Percentiles rank a stretch among this genome's conserved stretches.
Evolutionary conservation across 495 filamentous ascomycete genomes (phyloP).

Genomic region (Trichoderma erinaceum): DNA sequence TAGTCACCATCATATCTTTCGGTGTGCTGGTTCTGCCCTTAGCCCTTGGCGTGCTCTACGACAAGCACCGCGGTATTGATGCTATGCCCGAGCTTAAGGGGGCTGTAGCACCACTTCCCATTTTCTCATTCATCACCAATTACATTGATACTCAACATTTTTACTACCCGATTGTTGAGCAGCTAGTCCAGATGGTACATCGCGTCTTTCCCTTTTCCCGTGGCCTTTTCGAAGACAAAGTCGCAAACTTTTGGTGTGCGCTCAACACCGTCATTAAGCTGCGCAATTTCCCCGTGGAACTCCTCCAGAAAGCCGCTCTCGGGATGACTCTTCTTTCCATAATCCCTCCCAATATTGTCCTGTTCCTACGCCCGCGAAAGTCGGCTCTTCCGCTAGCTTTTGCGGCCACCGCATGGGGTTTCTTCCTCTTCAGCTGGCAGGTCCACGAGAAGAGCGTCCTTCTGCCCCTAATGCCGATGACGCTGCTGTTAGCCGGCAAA

Average conservation of each 20-base stretch:
- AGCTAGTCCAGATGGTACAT: conserved; percentile 72
- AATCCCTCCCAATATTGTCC: conserved; percentile 64
- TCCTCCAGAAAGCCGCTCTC: conserved; percentile 74
- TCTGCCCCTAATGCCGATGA: conserved; percentile 87
- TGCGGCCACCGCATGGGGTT: conserved; percentile 83
- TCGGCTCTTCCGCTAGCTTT: conserved; percentile 72
- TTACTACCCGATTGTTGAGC: conserved; percentile 66
- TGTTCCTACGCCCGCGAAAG: conserved; percentile 72
- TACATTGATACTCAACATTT: conserved; percentile 55
- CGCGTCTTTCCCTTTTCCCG: conserved; percentile 93
- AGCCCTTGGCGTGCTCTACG: conserved; percentile 55
- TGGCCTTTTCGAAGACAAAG: conserved; percentile 96
- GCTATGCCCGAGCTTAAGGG: conserved; percentile 43
- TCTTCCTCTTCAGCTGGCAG: conserved; percentile 95
- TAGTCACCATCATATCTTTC: conserved; percentile 67
- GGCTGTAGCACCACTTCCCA: conserved; percentile 48
- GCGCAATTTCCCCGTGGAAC: conserved; percentile 53
- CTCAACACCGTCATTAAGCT: conserved; percentile 85
- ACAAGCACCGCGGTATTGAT: conserved; percentile 48
- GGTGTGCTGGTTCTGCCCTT: conserved; percentile 68
- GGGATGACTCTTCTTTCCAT: conserved; percentile 70
- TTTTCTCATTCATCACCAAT: conserved; percentile 51
- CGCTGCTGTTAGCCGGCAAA: conserved; percentile 69
- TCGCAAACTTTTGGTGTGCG: conserved; percentile 96
- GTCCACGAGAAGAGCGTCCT: conserved; percentile 97